These are phyloP conservation scores for Taxawa tesnikishii DNA, from an alignment of 2,329 filamentous ascomycete genomes.

Conservation along the genomic window DNA sequence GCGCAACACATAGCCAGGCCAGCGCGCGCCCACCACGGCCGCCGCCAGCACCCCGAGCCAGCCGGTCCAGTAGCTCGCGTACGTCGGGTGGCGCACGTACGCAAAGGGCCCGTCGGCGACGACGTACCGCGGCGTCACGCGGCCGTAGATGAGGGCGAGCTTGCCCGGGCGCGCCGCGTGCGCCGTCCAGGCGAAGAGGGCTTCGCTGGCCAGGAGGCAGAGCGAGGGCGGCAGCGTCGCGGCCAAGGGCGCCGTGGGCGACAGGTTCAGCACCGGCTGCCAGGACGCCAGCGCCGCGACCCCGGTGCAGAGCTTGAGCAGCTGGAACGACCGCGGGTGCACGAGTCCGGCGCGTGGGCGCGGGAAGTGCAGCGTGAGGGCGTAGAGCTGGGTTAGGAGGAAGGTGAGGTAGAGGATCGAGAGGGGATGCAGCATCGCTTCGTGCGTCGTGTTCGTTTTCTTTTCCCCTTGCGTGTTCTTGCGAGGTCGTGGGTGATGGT, in stretches of 20 bases:
- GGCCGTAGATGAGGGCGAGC: constrained; percentile 4
- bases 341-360: constrained; percentile 2
- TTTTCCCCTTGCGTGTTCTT: no score
- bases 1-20: constrained; percentile 1
- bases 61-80: constrained; percentile 1
- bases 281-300: constrained; percentile 1
- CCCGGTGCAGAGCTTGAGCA: constrained; percentile 1
- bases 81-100: constrained; percentile 3
- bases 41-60: constrained; percentile 2
- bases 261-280: constrained; percentile 2
- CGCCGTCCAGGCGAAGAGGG: constrained; percentile 1
- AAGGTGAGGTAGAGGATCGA: constrained; percentile 5
- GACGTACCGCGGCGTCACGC: constrained; percentile 1
- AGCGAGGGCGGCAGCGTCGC: constrained; percentile 1
- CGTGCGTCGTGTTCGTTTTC: no score
- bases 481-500: no score
- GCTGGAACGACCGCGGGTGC: background rate
- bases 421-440: no score
- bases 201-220: background rate
- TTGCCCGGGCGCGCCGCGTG: background rate
- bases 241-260: background rate
- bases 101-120: constrained; percentile 5
- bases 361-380: constrained; percentile 4
- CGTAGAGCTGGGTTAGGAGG: constrained; percentile 4
- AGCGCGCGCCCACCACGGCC: constrained; percentile 1